A percentile compares a stretch with the other conserved stretches of the same genome.
phyloP scores from a whole-genome alignment of 129 eudicot species.

The Mikania micrantha region DNA sequence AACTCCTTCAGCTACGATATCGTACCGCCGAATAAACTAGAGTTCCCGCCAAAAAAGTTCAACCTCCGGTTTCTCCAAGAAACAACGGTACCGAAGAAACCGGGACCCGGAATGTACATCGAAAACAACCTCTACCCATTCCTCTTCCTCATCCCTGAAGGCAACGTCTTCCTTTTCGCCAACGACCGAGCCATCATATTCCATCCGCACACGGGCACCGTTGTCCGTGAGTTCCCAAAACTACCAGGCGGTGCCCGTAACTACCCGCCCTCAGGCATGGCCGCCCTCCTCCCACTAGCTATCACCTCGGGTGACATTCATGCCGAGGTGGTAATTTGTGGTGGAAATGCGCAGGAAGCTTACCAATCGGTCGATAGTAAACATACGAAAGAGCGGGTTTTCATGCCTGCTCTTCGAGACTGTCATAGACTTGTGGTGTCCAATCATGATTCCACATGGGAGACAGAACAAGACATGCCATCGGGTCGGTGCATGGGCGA shows the following conservation, averaged over 20 bases:
- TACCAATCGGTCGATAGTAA: slow-evolving; percentile 34
- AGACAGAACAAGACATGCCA: slow-evolving; percentile 70
- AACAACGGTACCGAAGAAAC: slow-evolving; percentile 36
- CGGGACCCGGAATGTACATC: slow-evolving; percentile 26
- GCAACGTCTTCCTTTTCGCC: slow-evolving; percentile 30
- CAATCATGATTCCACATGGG: slow-evolving; percentile 39
- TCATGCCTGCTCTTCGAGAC: slow-evolving; percentile 45
- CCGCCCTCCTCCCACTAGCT: slow-evolving; percentile 63
- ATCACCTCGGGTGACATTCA: slow-evolving; percentile 8
- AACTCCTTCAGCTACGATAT: slow-evolving; percentile 51
- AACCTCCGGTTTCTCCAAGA: slow-evolving; percentile 46
- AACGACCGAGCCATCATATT: slow-evolving; percentile 38
- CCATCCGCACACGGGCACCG: slow-evolving; percentile 36
- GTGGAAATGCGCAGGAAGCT: slow-evolving; percentile 55
- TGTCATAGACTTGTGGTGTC: slow-evolving; percentile 49
- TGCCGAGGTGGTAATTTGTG: slow-evolving; percentile 61
- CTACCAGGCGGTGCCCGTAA: slow-evolving; percentile 68
- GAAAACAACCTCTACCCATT: slow-evolving; percentile 39
- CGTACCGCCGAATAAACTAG: slow-evolving; percentile 28
- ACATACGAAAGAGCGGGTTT: slow-evolving; percentile 30
- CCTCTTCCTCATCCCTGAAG: slow-evolving; percentile 31
- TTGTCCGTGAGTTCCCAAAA: slow-evolving; percentile 44
- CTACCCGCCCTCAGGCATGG: slow-evolving; percentile 79
- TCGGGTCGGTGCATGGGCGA: slow-evolving; percentile 69
- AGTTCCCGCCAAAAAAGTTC: slow-evolving; percentile 25